phyloP scores from a whole-genome alignment of 345 rosid genomes.

The Moricandia moricandioides region DNA sequence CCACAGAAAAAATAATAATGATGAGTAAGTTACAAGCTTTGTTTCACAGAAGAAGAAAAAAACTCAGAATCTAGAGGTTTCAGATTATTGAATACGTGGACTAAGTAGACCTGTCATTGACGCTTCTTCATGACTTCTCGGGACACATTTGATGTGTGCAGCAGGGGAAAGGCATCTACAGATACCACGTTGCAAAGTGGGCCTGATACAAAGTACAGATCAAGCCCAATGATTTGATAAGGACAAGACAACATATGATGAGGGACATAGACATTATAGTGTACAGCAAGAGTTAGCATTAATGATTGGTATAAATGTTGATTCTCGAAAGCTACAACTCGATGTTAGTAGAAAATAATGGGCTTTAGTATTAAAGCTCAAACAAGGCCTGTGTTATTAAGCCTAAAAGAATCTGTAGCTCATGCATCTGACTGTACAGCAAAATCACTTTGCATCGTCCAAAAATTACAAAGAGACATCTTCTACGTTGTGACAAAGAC shows the following conservation, averaged over 20 bases:
- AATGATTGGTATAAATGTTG: constrained; percentile 2
- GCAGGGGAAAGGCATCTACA: not conserved
- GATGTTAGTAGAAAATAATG: not conserved
- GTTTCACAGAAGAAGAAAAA: not conserved
- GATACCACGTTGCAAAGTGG: constrained; percentile 18
- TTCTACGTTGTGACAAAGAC: not conserved
- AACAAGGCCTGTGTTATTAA: not conserved
- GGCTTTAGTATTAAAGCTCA: not conserved
- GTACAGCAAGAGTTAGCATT: constrained; percentile 6
- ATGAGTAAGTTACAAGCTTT: constrained; percentile 25
- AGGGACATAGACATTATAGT: not conserved
- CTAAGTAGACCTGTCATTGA: constrained; percentile 23
- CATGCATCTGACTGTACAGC: not conserved
- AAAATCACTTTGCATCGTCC: not conserved
- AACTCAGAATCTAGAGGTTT: constrained; percentile 13
- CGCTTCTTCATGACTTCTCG: constrained; percentile 21
- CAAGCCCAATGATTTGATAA: constrained; percentile 25
- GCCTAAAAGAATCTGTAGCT: not conserved
- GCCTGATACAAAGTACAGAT: constrained; percentile 15
- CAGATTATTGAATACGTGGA: constrained; percentile 27
- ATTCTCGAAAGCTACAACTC: constrained; percentile 12
- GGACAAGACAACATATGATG: constrained; percentile 18
- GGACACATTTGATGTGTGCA: constrained; percentile 24
- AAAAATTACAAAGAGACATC: not conserved
- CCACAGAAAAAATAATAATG: not conserved